Evolutionary conservation across 2,329 filamentous ascomycete genomes (phyloP).

Genomic region (Lecanosticta acicola): DNA sequence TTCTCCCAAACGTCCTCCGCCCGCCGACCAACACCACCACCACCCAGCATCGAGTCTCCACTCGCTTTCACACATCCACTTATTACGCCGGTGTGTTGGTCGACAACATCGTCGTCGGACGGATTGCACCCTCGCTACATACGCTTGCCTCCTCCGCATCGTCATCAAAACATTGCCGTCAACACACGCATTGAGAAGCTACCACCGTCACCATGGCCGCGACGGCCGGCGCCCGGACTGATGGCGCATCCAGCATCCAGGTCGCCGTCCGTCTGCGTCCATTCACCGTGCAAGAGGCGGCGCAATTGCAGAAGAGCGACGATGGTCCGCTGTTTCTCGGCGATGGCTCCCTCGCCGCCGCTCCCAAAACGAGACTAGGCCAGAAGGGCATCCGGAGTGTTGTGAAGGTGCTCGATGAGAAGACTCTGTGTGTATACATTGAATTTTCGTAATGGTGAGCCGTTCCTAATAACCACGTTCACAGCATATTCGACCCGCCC

Average conservation of each 20-base stretch:
- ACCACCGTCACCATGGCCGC: conserved; percentile 1
- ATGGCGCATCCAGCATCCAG: conserved; percentile 40
- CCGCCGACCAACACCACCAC: no score
- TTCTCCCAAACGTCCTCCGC: no score
- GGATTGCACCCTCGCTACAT: background rate
- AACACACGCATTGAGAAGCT: background rate
- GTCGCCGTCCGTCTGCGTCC: conserved; percentile 58
- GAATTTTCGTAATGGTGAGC: background rate
- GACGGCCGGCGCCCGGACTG: conserved; percentile 1
- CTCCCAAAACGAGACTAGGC: conserved; percentile 75
- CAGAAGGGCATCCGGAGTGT: conserved; percentile 84
- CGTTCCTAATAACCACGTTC: conserved; percentile 11
- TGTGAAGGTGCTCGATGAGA: conserved; percentile 93
- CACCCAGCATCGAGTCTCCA: no score
- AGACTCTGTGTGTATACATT: conserved; percentile 68
- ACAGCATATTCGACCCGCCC: conserved; percentile 90
- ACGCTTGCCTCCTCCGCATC: background rate
- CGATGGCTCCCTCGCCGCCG: conserved; percentile 87
- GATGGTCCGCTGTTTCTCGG: conserved; percentile 91
- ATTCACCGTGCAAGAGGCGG: conserved; percentile 84
- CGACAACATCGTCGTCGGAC: background rate
- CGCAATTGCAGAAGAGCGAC: conserved; percentile 74
- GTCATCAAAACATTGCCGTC: background rate
- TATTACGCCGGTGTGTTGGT: no score
- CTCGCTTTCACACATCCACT: no score